Base-by-base conservation (phyloP, 2,329 filamentous ascomycete species). In the Boeremia exigua region DNA sequence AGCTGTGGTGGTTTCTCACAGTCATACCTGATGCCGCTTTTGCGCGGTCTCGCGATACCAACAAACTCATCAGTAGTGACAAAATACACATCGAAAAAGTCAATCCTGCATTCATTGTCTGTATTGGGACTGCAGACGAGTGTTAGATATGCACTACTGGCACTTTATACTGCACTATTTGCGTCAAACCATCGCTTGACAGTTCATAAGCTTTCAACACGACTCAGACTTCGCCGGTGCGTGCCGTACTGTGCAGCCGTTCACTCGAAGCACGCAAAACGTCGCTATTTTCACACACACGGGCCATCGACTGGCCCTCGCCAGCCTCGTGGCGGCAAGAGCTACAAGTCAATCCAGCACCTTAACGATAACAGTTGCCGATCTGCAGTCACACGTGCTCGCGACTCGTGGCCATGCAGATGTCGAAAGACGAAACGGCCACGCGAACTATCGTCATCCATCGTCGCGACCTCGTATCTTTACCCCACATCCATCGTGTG, bases 141-240 rank as follows among this genome's bases (percentile, higher is more conserved):
- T 32, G 37, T 38, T 49, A 14, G 27, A 49, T 27, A 12, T 46
- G 42, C 40, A 23, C 47, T 43, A 50, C 47, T 38, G 42, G 29
- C 37, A 33, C 25, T 28, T 19, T 47, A 50, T 37, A 56, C 40
- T 47, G 53, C 47, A 55, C 23, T 17, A 30, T n/a, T 14, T 30
- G 42, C 49, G 46, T 40, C 45, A 40, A 23, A 28, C 39, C 33
- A 42, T 37, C 36, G 42, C 17, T 14, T 48, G 43, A 43, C 50
- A 47, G 37, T 43, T 48, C 30, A 47, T 43, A 56, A 56, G 36
- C 53, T 50, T 42, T 42, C 25, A 17, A 17, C 34, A 14, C 52
- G 36, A 55, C 52, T 46, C 46, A 46, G 28, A 30, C 15, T 42
- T 50, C 30, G 53, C 53, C 46, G 42, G 40, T 50, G 29, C 46